phyloP scores from a whole-genome alignment of 352 stramenopile genomes.

The Phytophthora palmivora region DNA sequence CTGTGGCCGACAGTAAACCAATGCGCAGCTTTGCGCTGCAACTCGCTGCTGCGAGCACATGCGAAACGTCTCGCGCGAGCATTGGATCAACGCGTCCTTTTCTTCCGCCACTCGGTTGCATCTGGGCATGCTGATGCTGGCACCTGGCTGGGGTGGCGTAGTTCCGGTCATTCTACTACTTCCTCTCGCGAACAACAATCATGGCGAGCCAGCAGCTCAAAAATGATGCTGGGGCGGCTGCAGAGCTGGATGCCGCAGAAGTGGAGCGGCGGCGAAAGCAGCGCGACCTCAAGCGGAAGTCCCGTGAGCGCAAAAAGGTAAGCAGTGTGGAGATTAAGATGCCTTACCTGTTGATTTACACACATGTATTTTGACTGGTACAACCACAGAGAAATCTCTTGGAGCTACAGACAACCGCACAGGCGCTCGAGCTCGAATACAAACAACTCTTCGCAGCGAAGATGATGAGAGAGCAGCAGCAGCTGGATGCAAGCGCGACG shows the following conservation, averaged over 20 bases:
- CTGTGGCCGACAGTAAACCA: conserved; percentile 39
- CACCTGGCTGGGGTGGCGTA: conserved; percentile 25
- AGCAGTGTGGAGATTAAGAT: neutral
- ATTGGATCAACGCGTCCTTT: conserved; percentile 39
- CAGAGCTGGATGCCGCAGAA: conserved; percentile 33
- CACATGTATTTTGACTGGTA: conserved; percentile 2
- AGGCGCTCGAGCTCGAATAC: conserved; percentile 49
- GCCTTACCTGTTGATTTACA: neutral
- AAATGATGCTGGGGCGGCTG: conserved; percentile 5
- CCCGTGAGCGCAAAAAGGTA: conserved; percentile 54
- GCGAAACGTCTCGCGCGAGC: conserved; percentile 32
- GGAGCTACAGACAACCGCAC: conserved; percentile 46
- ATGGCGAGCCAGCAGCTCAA: conserved; percentile 38
- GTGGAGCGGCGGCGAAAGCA: conserved; percentile 51
- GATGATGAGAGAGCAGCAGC: conserved; percentile 35
- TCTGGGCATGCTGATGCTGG: conserved; percentile 38
- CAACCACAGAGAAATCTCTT: conserved; percentile 35
- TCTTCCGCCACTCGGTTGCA: conserved; percentile 35
- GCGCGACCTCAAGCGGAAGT: conserved; percentile 56
- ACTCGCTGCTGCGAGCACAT: conserved; percentile 30
- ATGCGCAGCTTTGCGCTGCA: conserved; percentile 25
- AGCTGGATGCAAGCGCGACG: conserved; percentile 9
- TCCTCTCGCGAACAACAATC: conserved; percentile 24
- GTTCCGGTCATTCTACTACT: conserved; percentile 37
- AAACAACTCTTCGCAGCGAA: conserved; percentile 44